These are phyloP conservation scores for Moesziomyces sp. DNA, from an alignment of 1,284 basidiomycete species.

Conservation along the genomic window DNA sequence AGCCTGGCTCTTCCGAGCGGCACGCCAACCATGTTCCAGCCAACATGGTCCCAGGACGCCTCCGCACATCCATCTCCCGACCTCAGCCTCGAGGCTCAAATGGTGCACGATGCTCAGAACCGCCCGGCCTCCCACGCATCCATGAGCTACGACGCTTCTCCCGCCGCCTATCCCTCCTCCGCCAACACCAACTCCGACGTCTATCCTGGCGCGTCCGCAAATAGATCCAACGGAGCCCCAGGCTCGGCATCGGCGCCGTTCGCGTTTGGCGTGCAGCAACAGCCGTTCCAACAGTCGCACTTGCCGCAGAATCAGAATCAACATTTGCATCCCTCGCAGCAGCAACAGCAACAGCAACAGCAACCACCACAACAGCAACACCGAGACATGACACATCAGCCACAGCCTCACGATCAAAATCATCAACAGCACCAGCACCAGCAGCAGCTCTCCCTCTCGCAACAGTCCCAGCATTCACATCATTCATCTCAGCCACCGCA, in stretches of 20 bases:
- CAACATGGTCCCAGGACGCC: slow-evolving; percentile 40
- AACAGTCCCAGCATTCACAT: slow-evolving; percentile 2
- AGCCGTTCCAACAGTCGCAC: not conserved
- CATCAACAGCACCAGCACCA: slow-evolving; percentile 7
- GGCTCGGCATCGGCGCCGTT: slow-evolving; percentile 14
- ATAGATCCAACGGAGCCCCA: slow-evolving; percentile 8
- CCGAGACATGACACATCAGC: slow-evolving; percentile 2
- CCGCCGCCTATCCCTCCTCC: slow-evolving; percentile 7
- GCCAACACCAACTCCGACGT: slow-evolving; percentile 6
- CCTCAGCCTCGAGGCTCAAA: slow-evolving; percentile 6
- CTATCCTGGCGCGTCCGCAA: slow-evolving; percentile 14
- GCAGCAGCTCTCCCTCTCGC: slow-evolving; percentile 1
- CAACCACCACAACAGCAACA: slow-evolving; percentile 10
- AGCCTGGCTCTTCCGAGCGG: not conserved
- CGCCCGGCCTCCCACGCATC: not conserved
- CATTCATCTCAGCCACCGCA: not conserved
- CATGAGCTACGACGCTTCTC: slow-evolving; percentile 9
- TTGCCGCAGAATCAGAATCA: not conserved
- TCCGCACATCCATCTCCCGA: slow-evolving; percentile 16
- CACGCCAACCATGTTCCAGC: slow-evolving; percentile 36
- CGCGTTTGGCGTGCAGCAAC: slow-evolving; percentile 7
- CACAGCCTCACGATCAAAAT: not conserved
- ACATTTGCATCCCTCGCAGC: slow-evolving; percentile 14
- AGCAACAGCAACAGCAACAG: slow-evolving; percentile 11
- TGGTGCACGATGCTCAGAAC: slow-evolving; percentile 1